Conservation (phyloP, 257 asterid species). For the Nicotiana obtusifolia region DNA sequence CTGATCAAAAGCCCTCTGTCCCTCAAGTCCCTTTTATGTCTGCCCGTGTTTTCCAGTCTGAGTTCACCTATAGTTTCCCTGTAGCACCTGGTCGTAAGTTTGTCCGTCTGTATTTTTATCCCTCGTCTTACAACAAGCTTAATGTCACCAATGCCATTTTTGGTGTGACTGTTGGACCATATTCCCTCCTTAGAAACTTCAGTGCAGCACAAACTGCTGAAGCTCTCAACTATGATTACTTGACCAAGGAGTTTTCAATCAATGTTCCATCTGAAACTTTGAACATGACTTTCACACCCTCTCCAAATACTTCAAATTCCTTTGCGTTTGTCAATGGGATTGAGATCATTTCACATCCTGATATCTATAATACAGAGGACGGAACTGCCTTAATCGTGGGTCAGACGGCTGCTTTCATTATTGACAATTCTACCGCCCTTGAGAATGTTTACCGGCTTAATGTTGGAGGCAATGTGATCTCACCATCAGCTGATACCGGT, state of each 20-base stretch:
- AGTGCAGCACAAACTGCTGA: constrained; percentile 58
- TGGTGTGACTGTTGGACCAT: constrained; percentile 48
- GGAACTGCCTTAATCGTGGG: constrained; percentile 41
- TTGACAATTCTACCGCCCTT: constrained; percentile 52
- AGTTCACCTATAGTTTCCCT: constrained; percentile 76
- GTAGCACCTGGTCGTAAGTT: constrained; percentile 76
- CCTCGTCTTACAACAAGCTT: constrained; percentile 53
- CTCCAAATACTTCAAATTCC: constrained; percentile 31
- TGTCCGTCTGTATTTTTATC: constrained; percentile 76
- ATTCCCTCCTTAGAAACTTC: constrained; percentile 62
- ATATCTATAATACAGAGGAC: constrained; percentile 53
- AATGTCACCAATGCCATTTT: constrained; percentile 54
- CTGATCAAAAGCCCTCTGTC: constrained; percentile 66
- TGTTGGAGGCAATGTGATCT: constrained; percentile 86
- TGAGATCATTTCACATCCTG: constrained; percentile 80
- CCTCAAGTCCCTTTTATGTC: constrained; percentile 80
- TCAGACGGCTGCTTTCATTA: constrained; percentile 32
- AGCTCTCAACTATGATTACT: constrained; percentile 59
- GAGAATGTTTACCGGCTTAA: constrained; percentile 75
- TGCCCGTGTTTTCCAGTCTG: constrained; percentile 67
- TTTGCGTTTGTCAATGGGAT: constrained; percentile 83
- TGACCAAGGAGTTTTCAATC: constrained; percentile 71
- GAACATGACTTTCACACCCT: constrained; percentile 61
- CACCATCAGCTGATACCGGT: constrained; percentile 56
- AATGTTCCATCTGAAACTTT: constrained; percentile 36